These are phyloP conservation scores for Mallotus japonicus DNA, from an alignment of 441 rosid species.

Conservation along the genomic window DNA sequence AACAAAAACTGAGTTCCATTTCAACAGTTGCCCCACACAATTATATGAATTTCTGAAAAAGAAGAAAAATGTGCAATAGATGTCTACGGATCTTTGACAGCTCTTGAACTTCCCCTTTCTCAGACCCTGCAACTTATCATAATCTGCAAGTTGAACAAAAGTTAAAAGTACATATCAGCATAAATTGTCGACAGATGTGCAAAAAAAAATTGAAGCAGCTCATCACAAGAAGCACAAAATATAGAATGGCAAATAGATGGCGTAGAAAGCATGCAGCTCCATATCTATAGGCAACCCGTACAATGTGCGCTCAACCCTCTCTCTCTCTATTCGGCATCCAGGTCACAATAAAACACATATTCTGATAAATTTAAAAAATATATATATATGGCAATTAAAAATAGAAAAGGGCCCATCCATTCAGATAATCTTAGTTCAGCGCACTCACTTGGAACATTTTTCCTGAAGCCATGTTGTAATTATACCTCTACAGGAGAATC, in stretches of 20 bases:
- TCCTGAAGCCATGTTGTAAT: conserved; percentile 8
- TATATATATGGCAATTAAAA: no score
- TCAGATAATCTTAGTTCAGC: no score
- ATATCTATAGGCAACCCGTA: no score
- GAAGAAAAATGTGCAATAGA: neutral
- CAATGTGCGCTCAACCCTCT: no score
- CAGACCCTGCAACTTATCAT: neutral
- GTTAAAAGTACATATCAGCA: neutral
- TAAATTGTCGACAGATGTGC: neutral
- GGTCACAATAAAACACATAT: no score
- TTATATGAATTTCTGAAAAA: neutral
- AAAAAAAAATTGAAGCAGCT: neutral
- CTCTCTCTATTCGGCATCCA: no score
- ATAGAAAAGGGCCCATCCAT: no score
- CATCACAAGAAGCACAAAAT: no score
- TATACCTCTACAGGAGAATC: neutral
- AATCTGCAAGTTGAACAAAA: conserved; percentile 13
- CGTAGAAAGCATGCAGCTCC: no score
- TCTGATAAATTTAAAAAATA: no score
- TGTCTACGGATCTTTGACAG: neutral
- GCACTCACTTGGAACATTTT: neutral
- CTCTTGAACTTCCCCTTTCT: neutral
- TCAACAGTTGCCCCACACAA: neutral
- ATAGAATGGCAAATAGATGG: no score
- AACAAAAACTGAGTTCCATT: neutral